These are phyloP conservation scores for Tulasnella sp. DNA, from an alignment of 768 basidiomycete species.

Conservation along the genomic window DNA sequence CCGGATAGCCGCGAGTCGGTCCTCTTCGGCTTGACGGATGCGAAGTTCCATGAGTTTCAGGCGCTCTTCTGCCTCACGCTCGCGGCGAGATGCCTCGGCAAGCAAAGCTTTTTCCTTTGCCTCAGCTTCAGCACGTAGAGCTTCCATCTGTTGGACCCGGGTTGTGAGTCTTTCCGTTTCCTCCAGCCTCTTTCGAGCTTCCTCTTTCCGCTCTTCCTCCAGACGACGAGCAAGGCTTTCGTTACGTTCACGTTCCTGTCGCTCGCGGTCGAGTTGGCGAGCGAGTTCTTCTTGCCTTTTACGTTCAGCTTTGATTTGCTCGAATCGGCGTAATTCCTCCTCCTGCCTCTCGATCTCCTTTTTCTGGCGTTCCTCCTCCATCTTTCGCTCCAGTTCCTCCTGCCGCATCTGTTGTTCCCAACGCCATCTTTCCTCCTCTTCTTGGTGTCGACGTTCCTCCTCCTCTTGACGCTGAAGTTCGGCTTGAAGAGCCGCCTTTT, in stretches of 20 bases:
- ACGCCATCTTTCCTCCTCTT: neutral
- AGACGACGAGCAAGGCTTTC: neutral
- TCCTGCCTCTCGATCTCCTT: neutral
- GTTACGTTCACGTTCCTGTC: neutral
- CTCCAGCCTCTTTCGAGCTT: neutral
- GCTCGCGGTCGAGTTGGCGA: neutral
- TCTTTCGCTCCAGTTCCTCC: neutral
- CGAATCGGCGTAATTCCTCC: neutral
- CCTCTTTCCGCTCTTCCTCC: neutral
- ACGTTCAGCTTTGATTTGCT: neutral
- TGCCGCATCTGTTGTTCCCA: neutral
- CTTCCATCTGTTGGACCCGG: slow-evolving; percentile 13
- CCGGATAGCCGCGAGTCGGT: neutral
- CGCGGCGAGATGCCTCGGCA: neutral
- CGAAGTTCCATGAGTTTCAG: neutral
- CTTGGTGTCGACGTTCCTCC: neutral
- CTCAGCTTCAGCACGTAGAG: neutral
- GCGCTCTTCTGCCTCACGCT: slow-evolving; percentile 9
- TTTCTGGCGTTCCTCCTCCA: neutral
- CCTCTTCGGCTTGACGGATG: slow-evolving; percentile 3
- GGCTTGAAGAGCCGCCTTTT: slow-evolving; percentile 6
- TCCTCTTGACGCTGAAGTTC: slow-evolving; percentile 9
- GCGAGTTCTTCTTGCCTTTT: slow-evolving; percentile 7
- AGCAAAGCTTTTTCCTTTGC: neutral
- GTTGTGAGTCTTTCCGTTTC: slow-evolving; percentile 1